These are phyloP conservation scores for Berberis vulgaris DNA, from an alignment of 164 flowering plant genomes.

Conservation along the genomic window DNA sequence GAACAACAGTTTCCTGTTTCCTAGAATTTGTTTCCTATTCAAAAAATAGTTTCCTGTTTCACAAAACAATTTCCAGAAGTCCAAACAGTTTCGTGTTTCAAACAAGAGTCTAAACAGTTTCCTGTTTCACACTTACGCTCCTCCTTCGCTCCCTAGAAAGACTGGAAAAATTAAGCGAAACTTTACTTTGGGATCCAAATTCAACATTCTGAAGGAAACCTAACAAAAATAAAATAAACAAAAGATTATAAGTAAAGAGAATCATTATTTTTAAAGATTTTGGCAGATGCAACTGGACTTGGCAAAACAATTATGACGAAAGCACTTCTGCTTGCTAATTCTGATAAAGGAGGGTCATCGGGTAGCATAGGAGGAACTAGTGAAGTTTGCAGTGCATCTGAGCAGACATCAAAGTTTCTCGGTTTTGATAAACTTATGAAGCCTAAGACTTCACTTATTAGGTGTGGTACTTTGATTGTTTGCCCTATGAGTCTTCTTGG, in stretches of 20 bases:
- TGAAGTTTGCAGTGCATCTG: constrained; percentile 24
- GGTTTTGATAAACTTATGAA: constrained; percentile 56
- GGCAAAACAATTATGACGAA: constrained; percentile 98
- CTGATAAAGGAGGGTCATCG: constrained; percentile 42
- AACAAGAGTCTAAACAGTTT: too few species aligned
- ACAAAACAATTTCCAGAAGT: too few species aligned
- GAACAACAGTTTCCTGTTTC: too few species aligned
- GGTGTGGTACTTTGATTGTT: constrained; percentile 77
- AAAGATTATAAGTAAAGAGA: constrained; percentile 10
- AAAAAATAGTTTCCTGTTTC: too few species aligned
- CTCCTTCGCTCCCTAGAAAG: too few species aligned
- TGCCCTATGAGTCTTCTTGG: constrained; percentile 96
- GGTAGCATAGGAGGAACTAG: constrained; percentile 22
- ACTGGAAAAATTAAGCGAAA: too few species aligned
- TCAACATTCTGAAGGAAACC: too few species aligned
- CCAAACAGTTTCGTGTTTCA: too few species aligned
- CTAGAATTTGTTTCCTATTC: too few species aligned
- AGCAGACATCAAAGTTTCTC: constrained; percentile 29
- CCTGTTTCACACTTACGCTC: too few species aligned
- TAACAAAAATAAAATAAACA: not conserved
- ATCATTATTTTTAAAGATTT: constrained; percentile 49
- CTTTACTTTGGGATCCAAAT: too few species aligned
- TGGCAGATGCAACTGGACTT: constrained; percentile 99
- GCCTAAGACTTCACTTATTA: constrained; percentile 27
- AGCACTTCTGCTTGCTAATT: constrained; percentile 65